Base-by-base conservation (phyloP, 2,329 filamentous ascomycete genomes). In the Sarocladium kiliense region DNA sequence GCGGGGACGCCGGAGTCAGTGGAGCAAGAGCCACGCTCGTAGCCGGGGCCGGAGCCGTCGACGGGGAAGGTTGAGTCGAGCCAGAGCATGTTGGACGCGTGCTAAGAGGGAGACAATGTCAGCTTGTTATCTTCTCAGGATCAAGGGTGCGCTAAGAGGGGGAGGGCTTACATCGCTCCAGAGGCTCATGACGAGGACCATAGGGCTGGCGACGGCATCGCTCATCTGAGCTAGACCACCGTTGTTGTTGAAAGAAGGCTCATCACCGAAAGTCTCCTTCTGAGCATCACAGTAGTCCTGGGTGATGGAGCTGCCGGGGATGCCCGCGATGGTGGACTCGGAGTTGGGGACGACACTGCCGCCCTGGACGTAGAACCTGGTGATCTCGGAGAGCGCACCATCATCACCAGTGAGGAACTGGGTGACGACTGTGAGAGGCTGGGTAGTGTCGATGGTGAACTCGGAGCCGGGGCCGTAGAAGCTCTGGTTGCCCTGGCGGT, bases 1-100 rank as follows among this genome's bases (percentile, higher is more conserved):
- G 64, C 56, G 25, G 82, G 82, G 30, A 69, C 73, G 42, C 82
- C 82, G 19, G 78, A 79, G 60, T 65, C 71, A 47, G 73, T 75
- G 51, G 74, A 56, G 68, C 83, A 86, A 34, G 73, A 71, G 55
- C 84, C 84, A 63, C 83, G 80, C 41, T 71, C 70, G 56, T 74
- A 68, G 60, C 83, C 82, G 27, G 73, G 74, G 2, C 58, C 60
- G 54, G 72, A 74, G 27, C 71, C 63, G 58, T 71, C 65, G 58
- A 74, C 73, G 50, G 86, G 85, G 74, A 80, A 87, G 66, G 74
- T 79, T 58, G 80, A 81, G 74, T 90, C 87, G 63, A 91, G 80
- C 87, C 87, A 90, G 64, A 87, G 79, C 86, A 90, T 89, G 72
- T 86, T 78, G 64, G 80, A 72, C 57, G 79, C 70, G 70, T 88